Evolutionary conservation across 208 protist genomes (phyloP), one percentile per base, ranked within the genome.

Genomic region (Naegleria fowleri): DNA sequence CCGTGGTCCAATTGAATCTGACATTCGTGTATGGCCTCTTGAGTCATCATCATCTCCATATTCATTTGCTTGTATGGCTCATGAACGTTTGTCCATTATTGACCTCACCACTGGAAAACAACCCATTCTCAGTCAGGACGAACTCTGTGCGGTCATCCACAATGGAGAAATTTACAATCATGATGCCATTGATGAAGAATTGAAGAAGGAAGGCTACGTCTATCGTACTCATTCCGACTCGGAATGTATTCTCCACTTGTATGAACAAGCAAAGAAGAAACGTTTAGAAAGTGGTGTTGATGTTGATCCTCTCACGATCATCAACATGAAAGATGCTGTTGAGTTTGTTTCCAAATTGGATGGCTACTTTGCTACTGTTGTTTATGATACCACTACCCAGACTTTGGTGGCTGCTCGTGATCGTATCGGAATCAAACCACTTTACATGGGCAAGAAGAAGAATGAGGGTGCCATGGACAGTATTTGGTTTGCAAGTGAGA

Each of bases 111-210:
- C 85, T 51, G 95, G 95, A 41, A 94, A 93, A 25, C 95, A 97
- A 93, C 95, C 95, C 75, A 91, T 97, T 33, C 90, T 93, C 13
- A 87, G 85, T 39, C 87, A 93, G 86, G 92, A 94, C 83, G 90
- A 92, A 43, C 93, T 79, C 36, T 83, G 95, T 48, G 93, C 91
- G 5, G 92, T 98, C 4, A 88, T 92, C 51, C 94, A 96, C 79
- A 98, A 98, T 93, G 96, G 96, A 52, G 96, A 98, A 93, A 98
- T 98, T 92, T 98, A 97, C 94, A 97, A 98, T 95, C 95, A 98
- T 90, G 76, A 84, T 40, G 33, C 9, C 76, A 84, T 84, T 84
- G 33, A 40, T 84, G 76, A 19, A 38, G 76, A 84, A 41, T 40
- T 84, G 29, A 84, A 84, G 33, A 84, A 40, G 33, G 33, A 84